Percentiles rank a stretch among this genome's conserved stretches.
Conservation (phyloP, 441 rosid genomes). For the Raphanus hybrid region DNA sequence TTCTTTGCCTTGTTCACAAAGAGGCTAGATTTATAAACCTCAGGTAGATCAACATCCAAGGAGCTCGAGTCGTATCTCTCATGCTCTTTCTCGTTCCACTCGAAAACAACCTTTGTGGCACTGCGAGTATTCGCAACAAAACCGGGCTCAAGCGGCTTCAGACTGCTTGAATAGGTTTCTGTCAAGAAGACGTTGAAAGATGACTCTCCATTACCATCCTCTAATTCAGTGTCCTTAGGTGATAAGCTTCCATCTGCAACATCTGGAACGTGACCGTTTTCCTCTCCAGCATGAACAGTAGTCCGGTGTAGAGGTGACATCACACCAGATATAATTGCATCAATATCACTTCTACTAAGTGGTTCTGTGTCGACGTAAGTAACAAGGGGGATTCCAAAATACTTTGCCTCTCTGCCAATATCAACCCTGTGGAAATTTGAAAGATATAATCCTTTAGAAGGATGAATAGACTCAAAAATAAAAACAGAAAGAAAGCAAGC, state of each 20-base stretch:
- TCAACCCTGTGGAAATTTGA: too few species aligned
- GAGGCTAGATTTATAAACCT: conserved; percentile 58
- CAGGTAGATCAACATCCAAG: conserved; percentile 81
- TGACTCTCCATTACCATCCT: conserved; percentile 46
- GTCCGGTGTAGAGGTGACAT: conserved; percentile 69
- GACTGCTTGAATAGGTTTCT: conserved; percentile 47
- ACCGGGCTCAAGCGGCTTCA: conserved; percentile 58
- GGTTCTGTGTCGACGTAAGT: conserved; percentile 59
- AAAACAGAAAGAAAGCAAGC: conserved; percentile 23
- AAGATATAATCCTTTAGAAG: too few species aligned
- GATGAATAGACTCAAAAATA: too few species aligned
- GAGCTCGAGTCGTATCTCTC: conserved; percentile 72
- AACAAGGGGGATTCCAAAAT: conserved; percentile 77
- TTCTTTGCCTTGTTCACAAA: conserved; percentile 55
- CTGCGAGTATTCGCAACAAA: conserved; percentile 52
- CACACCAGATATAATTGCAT: conserved; percentile 52
- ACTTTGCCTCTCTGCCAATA: conserved; percentile 40
- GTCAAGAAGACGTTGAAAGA: conserved; percentile 51
- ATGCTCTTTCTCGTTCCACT: conserved; percentile 72
- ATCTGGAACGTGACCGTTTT: conserved; percentile 57
- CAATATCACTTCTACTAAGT: conserved; percentile 67
- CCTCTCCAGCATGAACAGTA: conserved; percentile 47
- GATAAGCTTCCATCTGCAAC: conserved; percentile 48
- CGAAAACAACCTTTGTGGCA: conserved; percentile 54
- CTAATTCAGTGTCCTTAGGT: conserved; percentile 44